phyloP scores from a whole-genome alignment of 1,139 yeast species.

The Blastobotrys aristatus region DNA sequence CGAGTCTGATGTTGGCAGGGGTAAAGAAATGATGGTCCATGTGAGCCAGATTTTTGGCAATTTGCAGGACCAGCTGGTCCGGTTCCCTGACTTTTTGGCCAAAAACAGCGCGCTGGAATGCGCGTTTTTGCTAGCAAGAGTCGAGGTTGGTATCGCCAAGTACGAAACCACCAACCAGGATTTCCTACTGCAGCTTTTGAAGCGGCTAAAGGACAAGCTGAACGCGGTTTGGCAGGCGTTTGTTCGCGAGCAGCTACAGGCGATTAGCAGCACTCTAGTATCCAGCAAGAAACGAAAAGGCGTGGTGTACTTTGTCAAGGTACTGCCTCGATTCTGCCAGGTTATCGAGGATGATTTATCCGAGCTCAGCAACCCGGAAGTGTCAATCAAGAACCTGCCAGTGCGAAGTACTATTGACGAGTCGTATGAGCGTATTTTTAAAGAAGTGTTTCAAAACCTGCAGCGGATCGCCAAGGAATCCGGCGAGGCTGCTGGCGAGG shows the following conservation, averaged over 20 bases:
- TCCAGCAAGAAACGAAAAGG: conserved; percentile 39
- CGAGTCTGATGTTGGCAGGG: conserved; percentile 50
- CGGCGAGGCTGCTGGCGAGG: conserved; percentile 13
- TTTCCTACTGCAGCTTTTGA: conserved; percentile 51
- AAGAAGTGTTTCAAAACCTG: conserved; percentile 32
- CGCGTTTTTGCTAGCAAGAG: conserved; percentile 41
- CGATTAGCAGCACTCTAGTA: conserved; percentile 50
- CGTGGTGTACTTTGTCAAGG: conserved; percentile 42
- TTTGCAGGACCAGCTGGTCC: conserved; percentile 42
- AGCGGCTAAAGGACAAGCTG: conserved; percentile 49
- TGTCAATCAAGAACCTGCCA: conserved; percentile 23
- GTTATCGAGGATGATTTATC: conserved; percentile 33
- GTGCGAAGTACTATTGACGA: conserved; percentile 40
- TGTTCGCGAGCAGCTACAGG: conserved; percentile 49
- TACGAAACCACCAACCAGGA: conserved; percentile 60
- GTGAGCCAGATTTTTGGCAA: conserved; percentile 56
- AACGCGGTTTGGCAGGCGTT: conserved; percentile 55
- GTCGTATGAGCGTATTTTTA: conserved; percentile 40
- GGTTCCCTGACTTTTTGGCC: conserved; percentile 34
- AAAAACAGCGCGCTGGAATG: conserved; percentile 39
- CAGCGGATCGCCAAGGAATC: conserved; percentile 30
- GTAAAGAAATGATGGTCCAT: conserved; percentile 48
- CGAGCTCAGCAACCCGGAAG: conserved; percentile 10
- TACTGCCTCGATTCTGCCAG: conserved; percentile 43
- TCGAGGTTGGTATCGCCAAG: conserved; percentile 38